Conservation (phyloP, 1,284 basidiomycete species). For the Porodaedalea pini region DNA sequence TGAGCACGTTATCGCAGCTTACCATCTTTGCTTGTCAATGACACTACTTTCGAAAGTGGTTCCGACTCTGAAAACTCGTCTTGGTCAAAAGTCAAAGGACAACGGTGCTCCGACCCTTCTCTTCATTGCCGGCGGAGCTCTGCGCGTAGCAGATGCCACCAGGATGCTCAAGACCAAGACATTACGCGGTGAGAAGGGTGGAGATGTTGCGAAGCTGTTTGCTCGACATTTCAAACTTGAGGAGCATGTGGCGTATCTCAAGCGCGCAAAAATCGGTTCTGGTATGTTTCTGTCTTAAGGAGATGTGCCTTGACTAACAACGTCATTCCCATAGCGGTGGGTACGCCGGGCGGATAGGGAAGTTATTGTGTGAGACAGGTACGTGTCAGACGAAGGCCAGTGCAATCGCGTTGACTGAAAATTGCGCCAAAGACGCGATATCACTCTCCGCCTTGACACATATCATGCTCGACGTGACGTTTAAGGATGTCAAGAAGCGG, state of each 20-base stretch:
- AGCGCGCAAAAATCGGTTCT: constrained; percentile 68
- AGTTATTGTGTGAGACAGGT: constrained; percentile 76
- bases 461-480: constrained; percentile 72
- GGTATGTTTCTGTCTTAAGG: neutral
- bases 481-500: constrained; percentile 70
- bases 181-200: constrained; percentile 71
- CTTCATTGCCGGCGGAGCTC: constrained; percentile 72
- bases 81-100: constrained; percentile 67
- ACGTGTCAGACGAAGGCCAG: constrained; percentile 24
- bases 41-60: constrained; percentile 42
- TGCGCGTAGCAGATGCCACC: constrained; percentile 75
- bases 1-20: constrained; percentile 29
- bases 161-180: constrained; percentile 64
- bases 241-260: constrained; percentile 74
- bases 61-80: constrained; percentile 63
- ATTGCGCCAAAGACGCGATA: constrained; percentile 53
- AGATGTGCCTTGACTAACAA: neutral
- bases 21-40: constrained; percentile 3
- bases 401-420: constrained; percentile 2
- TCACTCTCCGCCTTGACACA: constrained; percentile 71
- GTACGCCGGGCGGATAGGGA: constrained; percentile 81
- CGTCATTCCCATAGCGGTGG: constrained; percentile 47
- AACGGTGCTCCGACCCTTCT: constrained; percentile 76
- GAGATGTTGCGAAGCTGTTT: constrained; percentile 82
- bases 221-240: constrained; percentile 82